Percentiles rank a stretch among this genome's conserved stretches.
phyloP scores from a whole-genome alignment of 164 flowering plant genomes.

The Liriodendron chinense region DNA sequence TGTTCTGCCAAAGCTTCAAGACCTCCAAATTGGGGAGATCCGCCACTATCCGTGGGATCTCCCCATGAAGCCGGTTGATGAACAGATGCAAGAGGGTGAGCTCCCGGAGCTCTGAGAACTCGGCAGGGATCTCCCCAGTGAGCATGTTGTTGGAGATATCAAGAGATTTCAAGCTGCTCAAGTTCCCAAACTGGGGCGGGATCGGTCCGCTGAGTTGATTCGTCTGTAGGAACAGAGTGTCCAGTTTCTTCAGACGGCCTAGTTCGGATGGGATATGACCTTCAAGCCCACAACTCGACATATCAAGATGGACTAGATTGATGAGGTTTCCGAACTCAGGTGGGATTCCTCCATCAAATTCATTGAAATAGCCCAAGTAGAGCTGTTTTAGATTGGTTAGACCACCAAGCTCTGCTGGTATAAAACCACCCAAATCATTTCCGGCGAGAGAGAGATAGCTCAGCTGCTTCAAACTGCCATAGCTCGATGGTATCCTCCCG shows the following conservation, averaged over 20 bases:
- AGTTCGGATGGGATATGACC: constrained; percentile 56
- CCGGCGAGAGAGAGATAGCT: constrained; percentile 46
- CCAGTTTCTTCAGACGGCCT: constrained; percentile 44
- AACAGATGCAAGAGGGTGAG: constrained; percentile 45
- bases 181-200: constrained; percentile 48
- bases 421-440: constrained; percentile 46
- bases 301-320: constrained; percentile 46
- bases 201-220: constrained; percentile 53
- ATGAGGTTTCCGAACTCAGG: constrained; percentile 52
- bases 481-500: constrained; percentile 45
- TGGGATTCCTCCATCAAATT: constrained; percentile 54
- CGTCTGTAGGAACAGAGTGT: constrained; percentile 54
- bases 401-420: constrained; percentile 58
- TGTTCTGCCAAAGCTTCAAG: constrained; percentile 60
- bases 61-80: constrained; percentile 45
- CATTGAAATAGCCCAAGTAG: constrained; percentile 58
- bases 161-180: constrained; percentile 46
- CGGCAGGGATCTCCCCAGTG: constrained; percentile 53
- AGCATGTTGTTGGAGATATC: constrained; percentile 69
- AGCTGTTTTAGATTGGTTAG: constrained; percentile 47
- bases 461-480: constrained; percentile 42
- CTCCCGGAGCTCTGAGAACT: constrained; percentile 38
- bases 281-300: constrained; percentile 46
- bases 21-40: constrained; percentile 55
- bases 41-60: constrained; percentile 47